A percentile compares a stretch with the other conserved stretches of the same genome.
Conservation (phyloP, 192 early-diverging fungal genomes). For the Entrophospora sp. region DNA sequence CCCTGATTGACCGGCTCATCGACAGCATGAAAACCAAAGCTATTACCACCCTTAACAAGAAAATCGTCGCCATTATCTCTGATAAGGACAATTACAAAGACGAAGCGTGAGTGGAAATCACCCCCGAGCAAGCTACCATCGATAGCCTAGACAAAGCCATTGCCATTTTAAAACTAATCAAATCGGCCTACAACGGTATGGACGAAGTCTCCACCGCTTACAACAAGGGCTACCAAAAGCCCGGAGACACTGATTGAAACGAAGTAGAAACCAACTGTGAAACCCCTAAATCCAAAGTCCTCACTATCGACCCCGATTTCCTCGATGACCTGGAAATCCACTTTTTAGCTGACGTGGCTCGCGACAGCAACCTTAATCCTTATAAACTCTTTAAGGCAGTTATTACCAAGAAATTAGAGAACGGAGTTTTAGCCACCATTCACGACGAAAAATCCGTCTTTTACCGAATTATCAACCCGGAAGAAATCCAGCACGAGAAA, state of each 20-base stretch:
- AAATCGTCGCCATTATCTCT: neutral
- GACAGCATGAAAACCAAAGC: slow-evolving; percentile 2
- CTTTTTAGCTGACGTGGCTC: neutral
- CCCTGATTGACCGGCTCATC: neutral
- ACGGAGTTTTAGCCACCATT: neutral
- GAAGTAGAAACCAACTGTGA: neutral
- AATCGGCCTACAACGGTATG: neutral
- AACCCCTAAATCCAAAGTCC: neutral
- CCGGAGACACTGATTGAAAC: neutral
- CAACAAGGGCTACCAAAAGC: neutral
- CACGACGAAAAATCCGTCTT: neutral
- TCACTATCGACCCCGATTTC: neutral
- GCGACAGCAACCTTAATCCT: neutral
- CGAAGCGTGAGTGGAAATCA: neutral
- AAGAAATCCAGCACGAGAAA: neutral
- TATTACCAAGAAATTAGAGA: neutral
- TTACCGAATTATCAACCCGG: slow-evolving; percentile 8
- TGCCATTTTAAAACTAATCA: neutral
- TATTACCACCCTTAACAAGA: neutral
- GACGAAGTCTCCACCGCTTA: neutral
- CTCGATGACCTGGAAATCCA: neutral
- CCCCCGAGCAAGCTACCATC: neutral
- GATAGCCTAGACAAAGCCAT: slow-evolving; percentile 1
- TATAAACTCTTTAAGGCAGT: neutral
- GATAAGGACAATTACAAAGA: neutral